phyloP scores from a whole-genome alignment of 768 basidiomycete species.

The Tylopilus sp. region DNA sequence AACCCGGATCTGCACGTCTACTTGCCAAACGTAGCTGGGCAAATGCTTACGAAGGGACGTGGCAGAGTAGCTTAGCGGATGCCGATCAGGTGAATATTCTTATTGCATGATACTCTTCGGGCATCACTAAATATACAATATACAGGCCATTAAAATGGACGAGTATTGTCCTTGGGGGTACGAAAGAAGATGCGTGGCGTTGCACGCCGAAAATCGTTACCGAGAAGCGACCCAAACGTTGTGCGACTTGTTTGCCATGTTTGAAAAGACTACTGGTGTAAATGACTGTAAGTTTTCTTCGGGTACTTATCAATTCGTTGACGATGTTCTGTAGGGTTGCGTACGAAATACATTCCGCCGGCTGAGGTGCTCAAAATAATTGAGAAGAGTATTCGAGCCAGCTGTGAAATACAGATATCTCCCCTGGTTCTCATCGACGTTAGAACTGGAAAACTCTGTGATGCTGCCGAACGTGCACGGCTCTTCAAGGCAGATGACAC shows the following conservation, averaged over 20 bases:
- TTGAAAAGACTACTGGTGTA: background rate
- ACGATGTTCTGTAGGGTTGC: background rate
- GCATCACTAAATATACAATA: background rate
- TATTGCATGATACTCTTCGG: background rate
- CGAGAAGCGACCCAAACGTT: background rate
- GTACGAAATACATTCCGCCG: background rate
- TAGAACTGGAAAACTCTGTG: background rate
- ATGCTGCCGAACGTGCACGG: background rate
- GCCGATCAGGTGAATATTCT: background rate
- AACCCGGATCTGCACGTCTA: background rate
- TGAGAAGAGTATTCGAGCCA: background rate
- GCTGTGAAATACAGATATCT: background rate
- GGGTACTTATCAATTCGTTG: background rate
- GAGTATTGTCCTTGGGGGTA: background rate
- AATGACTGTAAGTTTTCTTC: background rate
- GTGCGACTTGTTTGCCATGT: background rate
- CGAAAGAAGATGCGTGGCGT: background rate
- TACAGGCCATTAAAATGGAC: background rate
- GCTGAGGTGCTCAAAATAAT: background rate
- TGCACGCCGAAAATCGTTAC: background rate
- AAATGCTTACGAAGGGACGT: background rate
- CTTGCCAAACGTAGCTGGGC: background rate
- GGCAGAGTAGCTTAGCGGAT: background rate
- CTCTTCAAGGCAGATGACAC: background rate
- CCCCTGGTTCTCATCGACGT: slow-evolving; percentile 2